Evolutionary conservation across 495 filamentous ascomycete genomes (phyloP).

Genomic region (Penicillium tannophilum): DNA sequence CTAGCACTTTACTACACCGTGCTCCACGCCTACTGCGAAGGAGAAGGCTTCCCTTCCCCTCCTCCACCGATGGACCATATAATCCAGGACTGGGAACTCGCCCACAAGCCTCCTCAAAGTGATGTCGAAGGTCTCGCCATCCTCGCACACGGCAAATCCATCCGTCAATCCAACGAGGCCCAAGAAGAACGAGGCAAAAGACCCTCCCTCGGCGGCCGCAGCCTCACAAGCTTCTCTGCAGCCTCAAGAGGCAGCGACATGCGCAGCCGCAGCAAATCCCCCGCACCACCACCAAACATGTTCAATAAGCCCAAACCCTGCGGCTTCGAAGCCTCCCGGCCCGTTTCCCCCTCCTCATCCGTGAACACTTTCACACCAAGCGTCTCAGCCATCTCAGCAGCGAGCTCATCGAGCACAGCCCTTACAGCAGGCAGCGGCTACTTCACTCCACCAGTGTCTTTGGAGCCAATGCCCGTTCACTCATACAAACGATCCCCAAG

Average conservation of each 20-base stretch:
- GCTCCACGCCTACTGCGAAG: constrained; percentile 74
- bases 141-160: constrained; percentile 73
- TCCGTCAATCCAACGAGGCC: constrained; percentile 58
- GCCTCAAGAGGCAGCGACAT: constrained; percentile 12
- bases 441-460: constrained; percentile 13
- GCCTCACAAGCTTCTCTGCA: constrained; percentile 13
- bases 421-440: constrained; percentile 24
- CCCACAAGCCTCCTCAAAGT: constrained; percentile 64
- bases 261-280: constrained; percentile 17
- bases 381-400: constrained; percentile 15
- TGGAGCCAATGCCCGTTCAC: not conserved
- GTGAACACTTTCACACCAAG: constrained; percentile 16
- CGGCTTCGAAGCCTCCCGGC: constrained; percentile 11
- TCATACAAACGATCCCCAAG: constrained; percentile 4
- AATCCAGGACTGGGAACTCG: constrained; percentile 66
- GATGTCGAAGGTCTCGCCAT: constrained; percentile 73
- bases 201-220: constrained; percentile 27
- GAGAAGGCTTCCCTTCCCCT: constrained; percentile 70
- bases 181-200: constrained; percentile 28
- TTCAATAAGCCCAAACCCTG: constrained; percentile 24
- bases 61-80: constrained; percentile 73
- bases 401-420: constrained; percentile 29
- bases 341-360: constrained; percentile 23
- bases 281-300: constrained; percentile 21
- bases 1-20: constrained; percentile 84